These are phyloP conservation scores for Sinapis alba DNA, from an alignment of 441 rosid genomes.

Conservation along the genomic window DNA sequence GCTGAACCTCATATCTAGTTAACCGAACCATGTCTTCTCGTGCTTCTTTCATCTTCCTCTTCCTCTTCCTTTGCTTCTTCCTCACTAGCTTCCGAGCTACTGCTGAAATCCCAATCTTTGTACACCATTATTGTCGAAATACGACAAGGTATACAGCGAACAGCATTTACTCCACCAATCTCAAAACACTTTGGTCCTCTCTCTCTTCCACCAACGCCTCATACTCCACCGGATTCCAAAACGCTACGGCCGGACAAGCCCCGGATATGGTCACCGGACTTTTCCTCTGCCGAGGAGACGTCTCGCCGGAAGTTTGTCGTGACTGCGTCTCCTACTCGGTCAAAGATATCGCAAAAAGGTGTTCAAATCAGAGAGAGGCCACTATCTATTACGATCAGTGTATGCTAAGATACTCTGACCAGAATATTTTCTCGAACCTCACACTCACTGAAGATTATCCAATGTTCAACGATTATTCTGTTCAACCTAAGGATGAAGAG, in stretches of 20 bases:
- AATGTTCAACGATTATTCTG: too few relatives aligned
- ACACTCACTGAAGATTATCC: background rate
- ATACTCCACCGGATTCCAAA: constrained; percentile 27
- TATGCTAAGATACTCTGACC: constrained; percentile 17
- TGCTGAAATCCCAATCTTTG: background rate
- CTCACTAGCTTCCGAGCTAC: background rate
- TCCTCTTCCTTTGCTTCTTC: background rate
- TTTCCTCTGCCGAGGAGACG: constrained; percentile 30
- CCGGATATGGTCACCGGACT: constrained; percentile 21
- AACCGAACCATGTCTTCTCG: background rate
- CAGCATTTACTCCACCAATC: constrained; percentile 20
- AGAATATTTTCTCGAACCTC: constrained; percentile 14
- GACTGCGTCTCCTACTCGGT: background rate
- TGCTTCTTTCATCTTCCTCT: background rate
- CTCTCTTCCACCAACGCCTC: constrained; percentile 21
- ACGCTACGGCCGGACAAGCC: constrained; percentile 14
- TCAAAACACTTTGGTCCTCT: constrained; percentile 1
- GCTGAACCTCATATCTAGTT: background rate
- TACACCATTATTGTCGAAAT: background rate
- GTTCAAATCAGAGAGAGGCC: background rate
- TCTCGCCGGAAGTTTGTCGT: background rate
- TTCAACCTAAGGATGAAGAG: background rate
- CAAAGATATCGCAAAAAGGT: background rate
- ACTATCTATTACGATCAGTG: background rate
- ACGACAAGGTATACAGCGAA: background rate